Evolutionary conservation across 768 basidiomycete species (phyloP), one percentile per base, ranked within the genome.

Genomic region (Phlegmacium glaucopus): DNA sequence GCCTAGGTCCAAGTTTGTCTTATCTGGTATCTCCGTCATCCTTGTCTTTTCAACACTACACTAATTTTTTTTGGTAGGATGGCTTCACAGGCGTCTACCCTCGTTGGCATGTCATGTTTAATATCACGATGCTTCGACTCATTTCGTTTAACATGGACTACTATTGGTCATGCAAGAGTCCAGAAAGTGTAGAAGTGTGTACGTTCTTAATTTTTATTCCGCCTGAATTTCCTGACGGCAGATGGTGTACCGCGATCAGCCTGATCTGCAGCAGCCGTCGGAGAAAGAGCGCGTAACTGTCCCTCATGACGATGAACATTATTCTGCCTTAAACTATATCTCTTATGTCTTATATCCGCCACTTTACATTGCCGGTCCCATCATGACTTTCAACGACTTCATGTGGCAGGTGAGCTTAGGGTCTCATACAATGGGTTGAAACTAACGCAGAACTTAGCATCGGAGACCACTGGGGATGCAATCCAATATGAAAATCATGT

Each of bases 371-470:
- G 94, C 90, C 2, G 95, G 96, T 0, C 96, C 96, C 0, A 94
- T 98, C 55, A 80, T 98, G 63, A 88, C 94, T 0, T 98, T 92
- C 74, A 95, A 95, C 59, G 91, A 96, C 63, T 98, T 92, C 62
- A 70, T 91, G 58, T 90, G 87, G 83, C 95, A 97, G 83, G 92
- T 92, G 32, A 50, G 77, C 60, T 28, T 30, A 42, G 53, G 29
- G 32, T 44, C 22, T 36, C 44, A 37, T 34, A 13, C 12, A 26
- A 35, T 17, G 37, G 30, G 26, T 22, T 22, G 22, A 22, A 25
- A 34, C 50, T 9, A 40, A 18, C 22, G 15, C 8, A 17, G 8
- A 22, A 38, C 52, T 15, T 50, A 93, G 87, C 71, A 87, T 49
- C 79, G 78, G n/a, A 71, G 72, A 40, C 89, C 87, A 0, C 56